Conservation (phyloP, 2,329 filamentous ascomycete genomes). For the Fusarium nelsonii region DNA sequence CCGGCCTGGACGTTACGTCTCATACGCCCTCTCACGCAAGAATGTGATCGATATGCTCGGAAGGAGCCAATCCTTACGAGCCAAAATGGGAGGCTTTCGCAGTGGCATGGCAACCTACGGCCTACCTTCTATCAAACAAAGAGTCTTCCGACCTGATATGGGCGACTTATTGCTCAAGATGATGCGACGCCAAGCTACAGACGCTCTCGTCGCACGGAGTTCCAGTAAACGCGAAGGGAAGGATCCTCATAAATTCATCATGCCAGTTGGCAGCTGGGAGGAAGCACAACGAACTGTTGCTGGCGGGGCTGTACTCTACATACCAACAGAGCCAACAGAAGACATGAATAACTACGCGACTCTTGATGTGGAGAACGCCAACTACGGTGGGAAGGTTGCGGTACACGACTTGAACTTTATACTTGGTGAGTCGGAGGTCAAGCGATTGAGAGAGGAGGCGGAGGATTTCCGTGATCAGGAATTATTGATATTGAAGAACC, state of each 20-base stretch:
- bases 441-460: slow-evolving; percentile 54
- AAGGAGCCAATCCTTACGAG: background rate
- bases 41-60: slow-evolving; percentile 47
- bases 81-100: slow-evolving; percentile 39
- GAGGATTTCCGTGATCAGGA: slow-evolving; percentile 53
- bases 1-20: slow-evolving; percentile 25
- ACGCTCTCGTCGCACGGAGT: slow-evolving; percentile 56
- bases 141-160: slow-evolving; percentile 65
- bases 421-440: slow-evolving; percentile 62
- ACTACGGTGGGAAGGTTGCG: slow-evolving; percentile 56
- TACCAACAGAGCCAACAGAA: slow-evolving; percentile 42
- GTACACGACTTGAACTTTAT: slow-evolving; percentile 67
- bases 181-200: slow-evolving; percentile 61
- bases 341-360: slow-evolving; percentile 59
- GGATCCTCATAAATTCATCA: slow-evolving; percentile 54
- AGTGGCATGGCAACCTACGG: slow-evolving; percentile 46
- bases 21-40: slow-evolving; percentile 50
- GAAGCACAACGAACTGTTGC: slow-evolving; percentile 55
- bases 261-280: slow-evolving; percentile 59
- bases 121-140: background rate
- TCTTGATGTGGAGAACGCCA: slow-evolving; percentile 55
- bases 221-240: slow-evolving; percentile 19
- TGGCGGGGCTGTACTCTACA: slow-evolving; percentile 63
- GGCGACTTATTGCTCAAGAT: slow-evolving; percentile 62
- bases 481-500: slow-evolving; percentile 58